phyloP scores from a whole-genome alignment of 148 eudicot species.

The Vaccinium darrowii region DNA sequence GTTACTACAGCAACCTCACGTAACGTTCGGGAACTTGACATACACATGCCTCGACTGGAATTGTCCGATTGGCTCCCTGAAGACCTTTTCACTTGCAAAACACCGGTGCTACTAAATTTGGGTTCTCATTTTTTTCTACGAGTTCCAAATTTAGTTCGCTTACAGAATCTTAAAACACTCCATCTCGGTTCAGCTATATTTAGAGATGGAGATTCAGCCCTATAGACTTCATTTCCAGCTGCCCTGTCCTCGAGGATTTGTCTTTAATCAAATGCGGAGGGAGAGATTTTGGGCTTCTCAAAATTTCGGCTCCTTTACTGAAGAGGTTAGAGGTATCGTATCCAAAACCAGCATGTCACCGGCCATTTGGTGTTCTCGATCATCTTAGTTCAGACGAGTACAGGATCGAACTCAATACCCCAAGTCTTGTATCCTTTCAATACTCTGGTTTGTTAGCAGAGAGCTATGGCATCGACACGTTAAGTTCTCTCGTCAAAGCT shows the following conservation, averaged over 20 bases:
- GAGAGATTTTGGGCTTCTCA: neutral
- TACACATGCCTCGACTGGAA: too few relatives aligned
- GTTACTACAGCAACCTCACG: too few relatives aligned
- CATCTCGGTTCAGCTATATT: neutral
- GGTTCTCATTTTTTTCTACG: neutral
- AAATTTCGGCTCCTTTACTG: neutral
- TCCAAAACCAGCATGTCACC: neutral
- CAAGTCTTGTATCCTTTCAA: neutral
- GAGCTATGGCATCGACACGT: neutral
- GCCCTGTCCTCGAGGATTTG: neutral
- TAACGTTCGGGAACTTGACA: too few relatives aligned
- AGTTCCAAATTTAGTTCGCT: neutral
- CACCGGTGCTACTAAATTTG: too few relatives aligned
- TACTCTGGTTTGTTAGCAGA: neutral
- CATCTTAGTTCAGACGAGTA: neutral
- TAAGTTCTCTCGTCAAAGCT: neutral
- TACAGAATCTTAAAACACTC: neutral
- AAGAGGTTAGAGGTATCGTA: neutral
- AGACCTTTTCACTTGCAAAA: too few relatives aligned
- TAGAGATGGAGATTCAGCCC: neutral
- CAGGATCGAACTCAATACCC: neutral
- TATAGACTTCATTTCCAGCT: neutral
- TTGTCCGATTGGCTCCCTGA: too few relatives aligned
- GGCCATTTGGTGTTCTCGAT: neutral
- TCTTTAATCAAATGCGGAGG: too few relatives aligned